Conservation (phyloP, 2,329 filamentous ascomycete genomes). For the Colletotrichum incanum region DNA sequence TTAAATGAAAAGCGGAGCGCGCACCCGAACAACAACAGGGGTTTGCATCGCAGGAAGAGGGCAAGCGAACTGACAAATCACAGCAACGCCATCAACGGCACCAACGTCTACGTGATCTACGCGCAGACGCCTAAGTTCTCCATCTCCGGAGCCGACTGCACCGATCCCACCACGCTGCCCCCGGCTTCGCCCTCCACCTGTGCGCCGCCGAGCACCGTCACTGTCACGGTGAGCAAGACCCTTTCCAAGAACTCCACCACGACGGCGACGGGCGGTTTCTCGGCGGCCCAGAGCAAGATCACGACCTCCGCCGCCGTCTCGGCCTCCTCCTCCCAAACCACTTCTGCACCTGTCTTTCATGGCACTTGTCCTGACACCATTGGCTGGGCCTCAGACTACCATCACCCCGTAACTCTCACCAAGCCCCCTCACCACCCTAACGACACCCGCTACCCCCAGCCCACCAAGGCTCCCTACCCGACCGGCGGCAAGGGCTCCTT, state of each 20-base stretch:
- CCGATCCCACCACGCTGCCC: slow-evolving; percentile 44
- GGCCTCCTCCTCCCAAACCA: neutral
- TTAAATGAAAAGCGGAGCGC: slow-evolving; percentile 26
- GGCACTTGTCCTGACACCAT: slow-evolving; percentile 41
- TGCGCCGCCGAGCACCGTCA: slow-evolving; percentile 47
- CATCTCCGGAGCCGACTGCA: slow-evolving; percentile 51
- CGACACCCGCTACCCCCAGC: slow-evolving; percentile 16
- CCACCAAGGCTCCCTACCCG: slow-evolving; percentile 22
- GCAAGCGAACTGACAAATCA: neutral
- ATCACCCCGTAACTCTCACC: slow-evolving; percentile 41
- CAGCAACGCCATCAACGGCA: slow-evolving; percentile 61
- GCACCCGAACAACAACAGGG: neutral
- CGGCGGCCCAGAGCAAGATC: slow-evolving; percentile 31
- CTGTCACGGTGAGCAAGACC: slow-evolving; percentile 46
- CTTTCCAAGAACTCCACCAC: slow-evolving; percentile 41
- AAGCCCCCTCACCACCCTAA: slow-evolving; percentile 28
- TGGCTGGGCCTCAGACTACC: slow-evolving; percentile 40
- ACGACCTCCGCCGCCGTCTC: slow-evolving; percentile 30
- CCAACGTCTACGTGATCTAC: slow-evolving; percentile 61
- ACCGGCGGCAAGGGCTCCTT: slow-evolving; percentile 3
- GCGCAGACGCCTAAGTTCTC: slow-evolving; percentile 59
- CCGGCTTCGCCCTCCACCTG: slow-evolving; percentile 47
- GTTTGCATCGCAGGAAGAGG: neutral
- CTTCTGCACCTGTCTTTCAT: slow-evolving; percentile 32
- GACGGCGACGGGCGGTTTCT: slow-evolving; percentile 39